Evolutionary conservation across 2,329 filamentous ascomycete species (phyloP).

Genomic region (Aspergillus quadrilineatus): DNA sequence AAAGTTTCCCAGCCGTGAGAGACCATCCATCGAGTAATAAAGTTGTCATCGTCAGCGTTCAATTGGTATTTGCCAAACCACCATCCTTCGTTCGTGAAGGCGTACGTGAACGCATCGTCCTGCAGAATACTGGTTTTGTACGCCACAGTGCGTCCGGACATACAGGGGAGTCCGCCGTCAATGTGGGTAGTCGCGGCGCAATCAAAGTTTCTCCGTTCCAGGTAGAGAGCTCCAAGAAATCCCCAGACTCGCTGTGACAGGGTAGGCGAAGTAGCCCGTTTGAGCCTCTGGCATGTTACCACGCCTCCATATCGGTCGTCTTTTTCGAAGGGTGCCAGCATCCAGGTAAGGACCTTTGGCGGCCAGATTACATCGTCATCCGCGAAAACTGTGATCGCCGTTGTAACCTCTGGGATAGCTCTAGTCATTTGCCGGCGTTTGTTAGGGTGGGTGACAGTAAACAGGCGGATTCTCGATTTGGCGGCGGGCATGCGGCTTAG

Average conservation of each 20-base stretch:
- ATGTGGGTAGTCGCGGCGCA: slow-evolving; percentile 94
- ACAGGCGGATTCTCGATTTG: slow-evolving; percentile 67
- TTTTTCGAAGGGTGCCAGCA: slow-evolving; percentile 89
- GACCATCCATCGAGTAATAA: slow-evolving; percentile 94
- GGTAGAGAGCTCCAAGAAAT: slow-evolving; percentile 87
- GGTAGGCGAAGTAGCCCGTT: slow-evolving; percentile 63
- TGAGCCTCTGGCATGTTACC: slow-evolving; percentile 84
- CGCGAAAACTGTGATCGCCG: slow-evolving; percentile 83
- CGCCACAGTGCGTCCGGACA: slow-evolving; percentile 89
- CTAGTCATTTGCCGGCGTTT: slow-evolving; percentile 92
- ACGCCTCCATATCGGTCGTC: slow-evolving; percentile 76
- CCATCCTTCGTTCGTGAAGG: slow-evolving; percentile 91
- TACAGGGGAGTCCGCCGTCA: slow-evolving; percentile 93
- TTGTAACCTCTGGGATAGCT: slow-evolving; percentile 80
- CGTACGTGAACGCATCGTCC: slow-evolving; percentile 79
- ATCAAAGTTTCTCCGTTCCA: slow-evolving; percentile 93
- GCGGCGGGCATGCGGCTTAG: slow-evolving; percentile 54
- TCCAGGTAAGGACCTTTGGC: slow-evolving; percentile 79
- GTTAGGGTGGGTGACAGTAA: slow-evolving; percentile 82
- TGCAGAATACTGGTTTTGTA: slow-evolving; percentile 87
- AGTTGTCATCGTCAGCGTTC: slow-evolving; percentile 97
- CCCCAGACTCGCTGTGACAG: slow-evolving; percentile 70
- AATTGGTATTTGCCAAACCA: slow-evolving; percentile 74
- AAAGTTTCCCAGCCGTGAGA: slow-evolving; percentile 90
- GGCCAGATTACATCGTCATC: slow-evolving; percentile 97